These are phyloP conservation scores for Fusarium chuoi DNA, from an alignment of 2,329 filamentous ascomycete species.

Conservation along the genomic window DNA sequence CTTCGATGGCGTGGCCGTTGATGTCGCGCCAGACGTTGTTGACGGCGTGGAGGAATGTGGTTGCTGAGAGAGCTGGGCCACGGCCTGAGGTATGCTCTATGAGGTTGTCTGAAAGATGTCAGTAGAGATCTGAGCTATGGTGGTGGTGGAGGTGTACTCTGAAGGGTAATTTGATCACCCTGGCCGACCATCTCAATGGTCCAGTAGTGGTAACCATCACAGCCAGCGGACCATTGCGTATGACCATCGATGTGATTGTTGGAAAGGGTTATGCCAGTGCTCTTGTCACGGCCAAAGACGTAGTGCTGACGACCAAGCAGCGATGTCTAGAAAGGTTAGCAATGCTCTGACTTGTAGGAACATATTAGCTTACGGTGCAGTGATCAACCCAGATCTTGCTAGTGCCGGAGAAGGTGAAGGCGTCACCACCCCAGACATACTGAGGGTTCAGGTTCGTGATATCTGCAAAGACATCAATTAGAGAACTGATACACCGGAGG, in stretches of 20 bases:
- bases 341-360: fast-evolving
- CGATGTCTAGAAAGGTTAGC: conserved; percentile 10
- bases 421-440: conserved; percentile 37
- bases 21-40: conserved; percentile 45
- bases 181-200: conserved; percentile 28
- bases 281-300: conserved; percentile 30
- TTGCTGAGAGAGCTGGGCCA: conserved; percentile 42
- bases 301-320: conserved; percentile 29
- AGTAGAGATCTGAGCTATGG: fast-evolving
- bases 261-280: conserved; percentile 54
- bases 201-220: conserved; percentile 61
- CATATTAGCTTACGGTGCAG: neutral
- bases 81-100: conserved; percentile 40
- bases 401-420: conserved; percentile 20
- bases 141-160: neutral
- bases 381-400: conserved; percentile 37
- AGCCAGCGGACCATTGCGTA: conserved; percentile 55
- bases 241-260: conserved; percentile 58
- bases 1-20: conserved; percentile 45
- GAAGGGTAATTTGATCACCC: conserved; percentile 20
- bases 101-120: conserved; percentile 5
- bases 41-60: conserved; percentile 45
- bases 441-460: conserved; percentile 30
- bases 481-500: fast-evolving
- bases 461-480: neutral